Evolutionary conservation across 345 rosid species (phyloP).

Genomic region (Microthlaspi erraticum): DNA sequence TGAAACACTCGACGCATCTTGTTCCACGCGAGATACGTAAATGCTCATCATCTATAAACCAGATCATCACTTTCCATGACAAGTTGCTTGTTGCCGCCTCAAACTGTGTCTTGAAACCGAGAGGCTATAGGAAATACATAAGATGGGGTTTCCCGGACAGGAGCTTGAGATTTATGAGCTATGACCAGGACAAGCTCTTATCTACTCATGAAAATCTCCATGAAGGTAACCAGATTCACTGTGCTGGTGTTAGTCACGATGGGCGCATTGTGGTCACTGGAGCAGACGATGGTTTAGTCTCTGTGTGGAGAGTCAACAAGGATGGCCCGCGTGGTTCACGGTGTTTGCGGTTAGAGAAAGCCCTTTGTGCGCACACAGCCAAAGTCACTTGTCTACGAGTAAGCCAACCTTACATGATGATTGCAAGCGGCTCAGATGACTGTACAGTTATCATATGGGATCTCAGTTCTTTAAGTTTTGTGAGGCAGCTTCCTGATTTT

Average conservation of each 20-base stretch:
- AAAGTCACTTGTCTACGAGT: constrained; percentile 81
- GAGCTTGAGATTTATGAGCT: constrained; percentile 88
- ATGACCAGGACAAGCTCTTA: constrained; percentile 87
- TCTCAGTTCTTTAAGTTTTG: constrained; percentile 75
- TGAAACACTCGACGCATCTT: constrained; percentile 72
- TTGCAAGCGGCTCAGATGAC: constrained; percentile 93
- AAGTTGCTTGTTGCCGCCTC: constrained; percentile 70
- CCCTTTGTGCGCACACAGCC: constrained; percentile 75
- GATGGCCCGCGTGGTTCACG: constrained; percentile 60
- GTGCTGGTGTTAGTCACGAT: constrained; percentile 81
- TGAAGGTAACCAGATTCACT: constrained; percentile 85
- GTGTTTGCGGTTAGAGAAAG: constrained; percentile 63
- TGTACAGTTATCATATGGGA: constrained; percentile 90
- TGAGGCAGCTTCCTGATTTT: constrained; percentile 79
- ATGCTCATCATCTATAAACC: constrained; percentile 64
- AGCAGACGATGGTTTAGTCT: constrained; percentile 80
- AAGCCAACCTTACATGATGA: constrained; percentile 93
- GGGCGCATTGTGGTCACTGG: constrained; percentile 86
- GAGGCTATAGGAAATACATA: constrained; percentile 73
- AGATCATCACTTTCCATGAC: constrained; percentile 70
- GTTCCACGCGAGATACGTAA: constrained; percentile 79
- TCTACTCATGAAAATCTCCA: constrained; percentile 96
- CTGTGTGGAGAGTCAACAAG: constrained; percentile 77
- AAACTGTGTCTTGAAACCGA: constrained; percentile 78
- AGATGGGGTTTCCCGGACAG: constrained; percentile 94